A percentile compares a stretch with the other conserved stretches of the same genome.
These are phyloP conservation scores for Salvia miltiorrhiza DNA, from an alignment of 257 asterid genomes.

Conservation along the genomic window DNA sequence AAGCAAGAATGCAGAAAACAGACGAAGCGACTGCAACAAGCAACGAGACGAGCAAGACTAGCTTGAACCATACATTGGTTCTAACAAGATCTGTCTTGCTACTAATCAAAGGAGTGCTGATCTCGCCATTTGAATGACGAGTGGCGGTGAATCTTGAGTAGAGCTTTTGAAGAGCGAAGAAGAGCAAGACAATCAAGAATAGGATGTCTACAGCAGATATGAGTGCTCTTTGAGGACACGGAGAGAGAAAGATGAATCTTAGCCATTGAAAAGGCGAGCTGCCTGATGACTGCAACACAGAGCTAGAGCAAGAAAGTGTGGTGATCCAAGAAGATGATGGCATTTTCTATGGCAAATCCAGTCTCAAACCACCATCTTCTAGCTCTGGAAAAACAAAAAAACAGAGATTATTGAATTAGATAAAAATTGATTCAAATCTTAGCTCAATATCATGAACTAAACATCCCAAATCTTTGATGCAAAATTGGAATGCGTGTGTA, in stretches of 20 bases:
- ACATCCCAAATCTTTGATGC: not conserved
- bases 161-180: conserved; percentile 47
- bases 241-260: conserved; percentile 74
- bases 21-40: conserved; percentile 36
- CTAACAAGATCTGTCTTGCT: conserved; percentile 29
- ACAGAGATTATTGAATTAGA: not conserved
- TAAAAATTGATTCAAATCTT: not conserved
- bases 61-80: conserved; percentile 50
- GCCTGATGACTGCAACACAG: conserved; percentile 32
- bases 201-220: conserved; percentile 48
- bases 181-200: conserved; percentile 39
- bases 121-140: conserved; percentile 30
- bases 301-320: conserved; percentile 60
- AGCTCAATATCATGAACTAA: not conserved
- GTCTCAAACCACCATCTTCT: conserved; percentile 4
- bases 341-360: conserved; percentile 15
- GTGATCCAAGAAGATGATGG: conserved; percentile 64
- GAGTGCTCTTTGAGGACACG: conserved; percentile 79
- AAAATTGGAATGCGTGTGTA: not conserved
- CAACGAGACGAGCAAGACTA: conserved; percentile 36
- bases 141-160: conserved; percentile 36
- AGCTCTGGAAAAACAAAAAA: not conserved
- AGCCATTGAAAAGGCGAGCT: conserved; percentile 46
- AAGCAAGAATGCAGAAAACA: conserved; percentile 40
- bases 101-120: conserved; percentile 48